Base-by-base conservation (phyloP, 2,329 filamentous ascomycete genomes). In the Apiospora pterosperma region DNA sequence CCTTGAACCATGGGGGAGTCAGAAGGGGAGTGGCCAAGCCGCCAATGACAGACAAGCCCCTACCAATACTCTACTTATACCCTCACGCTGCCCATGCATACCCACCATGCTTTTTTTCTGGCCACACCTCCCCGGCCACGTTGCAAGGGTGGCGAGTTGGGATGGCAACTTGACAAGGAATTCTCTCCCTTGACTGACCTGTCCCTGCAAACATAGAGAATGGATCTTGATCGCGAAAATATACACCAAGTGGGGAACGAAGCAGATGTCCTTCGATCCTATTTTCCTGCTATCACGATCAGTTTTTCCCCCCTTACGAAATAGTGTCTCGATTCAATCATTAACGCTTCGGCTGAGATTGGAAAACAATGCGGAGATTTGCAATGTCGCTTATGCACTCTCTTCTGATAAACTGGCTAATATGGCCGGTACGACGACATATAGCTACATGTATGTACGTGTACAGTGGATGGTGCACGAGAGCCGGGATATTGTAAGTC, bases 101-200 rank as follows among this genome's bases (percentile, higher is more conserved):
- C 48, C 48, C 48, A 55, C 48, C 48, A 34, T 16, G 48, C 14
- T 19, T 55, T 55, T 55, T 10, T 34, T 61, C 36, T 41, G 39
- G 36, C 59, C 59, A 61, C 59, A 41, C 59, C 59, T 41, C 39
- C 59, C 59, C 21, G 59, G 36, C 59, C 59, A 55, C 48, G 48
- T 55, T 55, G 48, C 48, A 55, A 55, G 48, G 48, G 48, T 55
- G 48, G 48, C 48, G 5, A 55, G 48, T 34, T 55, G 48, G 48
- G 48, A 55, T 55, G 48, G 48, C 48, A n/a, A 31, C 28, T 34
- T 52, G 23, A 25, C 44, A 21, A 14, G 38, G n/a, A 60, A 60
- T 36, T 11, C 58, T 60, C 23, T n/a, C 11, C 28, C 58, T 60
- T 52, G 44, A 25, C 23, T 31, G 48, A n/a, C 48, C 25, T n/a